phyloP scores from a whole-genome alignment of 257 asterid genomes.

The Sherardia arvensis region DNA sequence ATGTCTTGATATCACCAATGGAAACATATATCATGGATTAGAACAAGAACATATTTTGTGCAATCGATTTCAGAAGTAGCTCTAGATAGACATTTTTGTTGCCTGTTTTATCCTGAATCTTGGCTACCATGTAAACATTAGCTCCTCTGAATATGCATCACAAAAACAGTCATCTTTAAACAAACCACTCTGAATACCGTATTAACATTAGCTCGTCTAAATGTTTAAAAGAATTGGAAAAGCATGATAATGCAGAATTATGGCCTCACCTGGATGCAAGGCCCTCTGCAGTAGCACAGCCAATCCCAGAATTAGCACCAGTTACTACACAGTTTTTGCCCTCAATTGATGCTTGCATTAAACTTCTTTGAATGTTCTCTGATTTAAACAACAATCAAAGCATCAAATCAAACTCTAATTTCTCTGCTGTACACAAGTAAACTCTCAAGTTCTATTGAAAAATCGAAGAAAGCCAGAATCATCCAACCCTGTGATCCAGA shows the following conservation, averaged over 20 bases:
- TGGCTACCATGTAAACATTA: slow-evolving; percentile 59
- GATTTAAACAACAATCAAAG: background rate
- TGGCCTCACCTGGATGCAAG: slow-evolving; percentile 68
- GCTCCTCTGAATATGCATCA: slow-evolving; percentile 57
- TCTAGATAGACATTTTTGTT: slow-evolving; percentile 70
- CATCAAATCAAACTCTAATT: too few species aligned
- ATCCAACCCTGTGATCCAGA: too few species aligned
- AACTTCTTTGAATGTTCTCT: slow-evolving; percentile 81
- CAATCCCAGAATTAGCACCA: slow-evolving; percentile 94
- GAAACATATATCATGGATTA: slow-evolving; percentile 34
- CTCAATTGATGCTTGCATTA: slow-evolving; percentile 41
- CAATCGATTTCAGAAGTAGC: slow-evolving; percentile 31
- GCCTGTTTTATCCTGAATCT: slow-evolving; percentile 60
- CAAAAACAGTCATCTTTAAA: background rate
- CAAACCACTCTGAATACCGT: too few species aligned
- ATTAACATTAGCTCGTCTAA: too few species aligned
- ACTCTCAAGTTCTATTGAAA: too few species aligned
- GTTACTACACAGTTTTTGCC: slow-evolving; percentile 89
- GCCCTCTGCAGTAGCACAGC: slow-evolving; percentile 82
- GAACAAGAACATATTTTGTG: too few species aligned
- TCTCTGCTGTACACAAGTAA: too few species aligned
- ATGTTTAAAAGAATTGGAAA: too few species aligned
- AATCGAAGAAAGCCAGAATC: slow-evolving; percentile 8
- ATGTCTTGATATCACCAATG: slow-evolving; percentile 55
- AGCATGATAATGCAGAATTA: background rate